Conservation (phyloP, 164 flowering plant species). For the Liriodendron chinense region DNA sequence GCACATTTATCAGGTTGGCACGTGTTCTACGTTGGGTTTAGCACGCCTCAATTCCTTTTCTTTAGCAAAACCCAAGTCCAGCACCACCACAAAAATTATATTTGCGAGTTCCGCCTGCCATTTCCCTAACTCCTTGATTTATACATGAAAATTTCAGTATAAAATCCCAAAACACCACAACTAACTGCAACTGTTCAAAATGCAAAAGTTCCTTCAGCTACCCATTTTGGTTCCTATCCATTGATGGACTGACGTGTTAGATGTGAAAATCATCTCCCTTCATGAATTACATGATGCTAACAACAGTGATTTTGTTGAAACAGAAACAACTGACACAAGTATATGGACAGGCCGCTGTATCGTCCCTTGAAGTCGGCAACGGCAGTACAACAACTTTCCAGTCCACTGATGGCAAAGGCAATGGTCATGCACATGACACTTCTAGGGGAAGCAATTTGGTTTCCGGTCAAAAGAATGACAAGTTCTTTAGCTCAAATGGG, state of each 20-base stretch:
- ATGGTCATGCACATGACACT: slow-evolving; percentile 18
- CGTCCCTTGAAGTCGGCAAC: slow-evolving; percentile 35
- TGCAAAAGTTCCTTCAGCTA: not conserved
- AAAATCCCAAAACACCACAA: not conserved
- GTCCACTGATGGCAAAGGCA: slow-evolving; percentile 36
- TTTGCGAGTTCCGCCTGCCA: no score
- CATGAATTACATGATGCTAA: not conserved
- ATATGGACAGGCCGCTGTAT: slow-evolving; percentile 55
- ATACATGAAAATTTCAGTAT: no score
- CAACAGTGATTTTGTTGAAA: slow-evolving; percentile 10
- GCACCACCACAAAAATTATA: no score
- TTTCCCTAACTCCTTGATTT: no score
- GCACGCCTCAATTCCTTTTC: no score
- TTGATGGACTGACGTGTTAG: not conserved
- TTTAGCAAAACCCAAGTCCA: no score
- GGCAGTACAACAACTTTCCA: slow-evolving; percentile 15
- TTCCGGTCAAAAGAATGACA: slow-evolving; percentile 11
- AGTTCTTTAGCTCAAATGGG: slow-evolving; percentile 20
- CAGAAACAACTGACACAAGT: slow-evolving; percentile 65
- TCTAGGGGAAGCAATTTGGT: slow-evolving; percentile 11
- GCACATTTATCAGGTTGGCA: no score
- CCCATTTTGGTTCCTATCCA: not conserved
- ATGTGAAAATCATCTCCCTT: not conserved
- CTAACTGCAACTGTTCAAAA: not conserved
- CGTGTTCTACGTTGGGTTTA: no score